Evolutionary conservation across 441 rosid genomes (phyloP), one percentile per base, ranked within the genome.

Genomic region (Mallotus repandus): DNA sequence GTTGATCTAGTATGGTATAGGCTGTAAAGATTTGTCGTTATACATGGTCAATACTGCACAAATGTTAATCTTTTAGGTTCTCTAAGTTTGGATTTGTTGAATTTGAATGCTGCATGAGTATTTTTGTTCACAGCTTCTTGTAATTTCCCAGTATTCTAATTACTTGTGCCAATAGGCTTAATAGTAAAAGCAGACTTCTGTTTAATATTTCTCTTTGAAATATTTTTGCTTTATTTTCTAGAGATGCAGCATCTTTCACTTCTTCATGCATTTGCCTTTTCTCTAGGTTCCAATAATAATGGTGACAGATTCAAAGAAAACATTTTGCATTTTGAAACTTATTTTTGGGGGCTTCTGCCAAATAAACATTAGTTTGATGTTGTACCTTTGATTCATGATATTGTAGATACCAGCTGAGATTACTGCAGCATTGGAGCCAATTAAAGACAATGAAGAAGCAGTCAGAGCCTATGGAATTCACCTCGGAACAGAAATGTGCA

Each of bases 401-500:
- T 32, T 63, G 29, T 54, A 91, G 97, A 88, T 95, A 72, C 99
- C 98, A 43, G 87, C 80, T 57, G 99, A 96, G 85, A 70, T 96
- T 46, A 89, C 81, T 70, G 90, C 92, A 79, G 98, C 99, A 73
- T 83, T 96, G 83, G 94, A 91, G 79, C 90, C 97, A 76, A 95
- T 95, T 78, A 89, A 90, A 84, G 98, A 95, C 77, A 95, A 93
- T 66, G 99, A 95, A 22, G 98, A 95, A 86, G 98, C 98, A 52
- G 98, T 93, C 21, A 91, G 86, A 80, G 84, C 95, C 50, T 95
- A 79, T 78, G 99, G 99, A 62, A 76, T 92, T 80, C 98, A 95
- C 80, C 93, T 95, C 75, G 98, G 97, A 79, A 86, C 99, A 38
- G 98, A 95, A 81, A 95, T 89, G 93, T 95, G 98, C 84, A 88